Evolutionary conservation across 179 eudicot genomes (phyloP).

Genomic region (Kewa caespitosa): DNA sequence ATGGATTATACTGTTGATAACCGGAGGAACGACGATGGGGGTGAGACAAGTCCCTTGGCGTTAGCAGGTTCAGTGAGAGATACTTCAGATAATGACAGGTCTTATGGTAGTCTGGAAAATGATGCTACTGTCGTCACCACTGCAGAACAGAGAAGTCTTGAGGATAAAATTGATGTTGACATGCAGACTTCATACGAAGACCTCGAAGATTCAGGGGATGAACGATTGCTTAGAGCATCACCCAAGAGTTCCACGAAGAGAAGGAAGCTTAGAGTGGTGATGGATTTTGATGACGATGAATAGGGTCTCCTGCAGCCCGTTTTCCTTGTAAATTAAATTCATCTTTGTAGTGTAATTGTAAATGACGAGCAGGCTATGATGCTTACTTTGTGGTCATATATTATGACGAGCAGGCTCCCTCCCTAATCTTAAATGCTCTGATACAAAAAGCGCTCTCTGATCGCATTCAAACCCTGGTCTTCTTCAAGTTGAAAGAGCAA

Average conservation of each 20-base stretch:
- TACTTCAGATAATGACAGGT: conserved; percentile 3
- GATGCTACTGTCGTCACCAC: conserved; percentile 2
- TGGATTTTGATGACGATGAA: conserved; percentile 80
- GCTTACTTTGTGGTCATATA: too few relatives aligned
- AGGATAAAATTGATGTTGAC: neutral
- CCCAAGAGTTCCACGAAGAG: conserved; percentile 40
- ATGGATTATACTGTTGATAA: conserved; percentile 18
- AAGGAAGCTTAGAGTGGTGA: conserved; percentile 68
- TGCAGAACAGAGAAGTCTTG: neutral
- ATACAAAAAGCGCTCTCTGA: too few relatives aligned
- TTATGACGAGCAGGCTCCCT: too few relatives aligned
- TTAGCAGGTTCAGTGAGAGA: conserved; percentile 37
- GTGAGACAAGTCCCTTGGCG: conserved; percentile 24
- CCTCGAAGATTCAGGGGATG: conserved; percentile 40
- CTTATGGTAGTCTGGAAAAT: neutral
- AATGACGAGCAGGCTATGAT: too few relatives aligned
- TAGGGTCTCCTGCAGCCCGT: neutral
- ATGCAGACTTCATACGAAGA: conserved; percentile 13
- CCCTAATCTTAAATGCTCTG: too few relatives aligned
- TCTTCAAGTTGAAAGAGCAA: too few relatives aligned
- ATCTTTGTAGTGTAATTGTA: neutral
- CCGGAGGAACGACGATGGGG: neutral
- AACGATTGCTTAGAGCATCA: conserved; percentile 30
- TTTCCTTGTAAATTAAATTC: conserved; percentile 14
- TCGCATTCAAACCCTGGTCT: too few relatives aligned